Conservation (phyloP, 1,139 yeast genomes). For the Yamadazyma buinensis region DNA sequence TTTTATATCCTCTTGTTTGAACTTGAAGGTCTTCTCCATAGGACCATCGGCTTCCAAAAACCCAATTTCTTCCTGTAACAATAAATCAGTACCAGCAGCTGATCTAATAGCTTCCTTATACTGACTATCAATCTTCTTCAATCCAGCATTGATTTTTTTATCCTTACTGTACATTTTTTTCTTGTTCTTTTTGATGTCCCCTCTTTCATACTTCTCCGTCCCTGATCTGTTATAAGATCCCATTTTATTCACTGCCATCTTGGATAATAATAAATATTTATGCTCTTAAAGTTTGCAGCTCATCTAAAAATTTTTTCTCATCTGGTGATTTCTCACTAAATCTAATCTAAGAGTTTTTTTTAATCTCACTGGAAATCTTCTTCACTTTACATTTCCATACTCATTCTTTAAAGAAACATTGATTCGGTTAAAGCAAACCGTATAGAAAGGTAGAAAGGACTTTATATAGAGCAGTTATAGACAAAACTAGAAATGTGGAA, state of each 20-base stretch:
- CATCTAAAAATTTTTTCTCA: slow-evolving; percentile 8
- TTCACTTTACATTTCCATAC: too few relatives aligned
- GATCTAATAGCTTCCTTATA: slow-evolving; percentile 74
- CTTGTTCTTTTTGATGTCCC: slow-evolving; percentile 13
- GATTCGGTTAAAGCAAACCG: too few relatives aligned
- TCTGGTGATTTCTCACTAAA: not conserved
- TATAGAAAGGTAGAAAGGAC: too few relatives aligned
- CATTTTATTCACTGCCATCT: slow-evolving; percentile 14
- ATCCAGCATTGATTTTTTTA: slow-evolving; percentile 58
- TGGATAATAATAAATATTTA: not conserved
- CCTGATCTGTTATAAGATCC: slow-evolving; percentile 20
- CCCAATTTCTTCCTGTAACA: slow-evolving; percentile 82
- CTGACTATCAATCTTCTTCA: slow-evolving; percentile 66
- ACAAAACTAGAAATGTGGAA: not conserved
- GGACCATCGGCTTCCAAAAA: slow-evolving; percentile 80
- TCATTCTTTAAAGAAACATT: too few relatives aligned
- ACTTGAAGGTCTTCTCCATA: slow-evolving; percentile 87
- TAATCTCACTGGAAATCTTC: too few relatives aligned
- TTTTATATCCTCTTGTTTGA: slow-evolving; percentile 74
- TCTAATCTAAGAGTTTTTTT: too few relatives aligned
- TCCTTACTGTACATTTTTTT: slow-evolving; percentile 42
- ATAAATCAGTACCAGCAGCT: slow-evolving; percentile 83
- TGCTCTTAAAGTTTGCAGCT: slow-evolving; percentile 4
- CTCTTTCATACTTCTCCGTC: slow-evolving; percentile 18
- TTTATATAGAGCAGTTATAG: too few relatives aligned